Base-by-base conservation (phyloP, 768 basidiomycete genomes). In the Postia placenta region DNA sequence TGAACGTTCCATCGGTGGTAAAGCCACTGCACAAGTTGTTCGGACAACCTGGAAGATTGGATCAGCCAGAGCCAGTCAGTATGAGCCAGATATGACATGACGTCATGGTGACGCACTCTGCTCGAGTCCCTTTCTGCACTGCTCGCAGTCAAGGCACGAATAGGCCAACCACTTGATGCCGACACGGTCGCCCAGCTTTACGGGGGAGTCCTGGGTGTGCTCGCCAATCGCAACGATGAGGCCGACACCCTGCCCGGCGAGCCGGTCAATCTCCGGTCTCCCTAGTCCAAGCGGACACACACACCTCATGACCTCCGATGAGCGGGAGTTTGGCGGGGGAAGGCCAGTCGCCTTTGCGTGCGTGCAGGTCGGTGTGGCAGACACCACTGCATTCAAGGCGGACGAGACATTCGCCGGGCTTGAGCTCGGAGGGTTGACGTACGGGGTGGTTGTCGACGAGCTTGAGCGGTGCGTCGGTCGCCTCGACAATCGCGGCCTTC, bases 301-400 rank as follows among this genome's bases (percentile, higher is more conserved):
- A 40, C 25, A 60, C 59, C 59, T 68, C 67, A 61, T 92, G 91
- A 0, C 92, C 88, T 14, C 87, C 87, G 49, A 91, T 78, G 42
- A 90, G 77, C 0, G 85, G 85, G 1, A 72, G 71, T 45, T 71
- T 77, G 27, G 79, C 72, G n/a, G 74, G 65, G 9, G 87, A 49
- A 0, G 92, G 92, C 92, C 92, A 93, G 61, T 93, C 92, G 38
- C 78, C 80, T 33, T 76, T 66, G 30, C 78, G 78, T 23, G 83
- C 83, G 58, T 92, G 90, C 12, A 89, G 74, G 59, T 92, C 90
- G 2, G 85, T 87, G 61, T 91, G 88, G 67, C 90, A 92, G n/a
- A 91, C 87, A 48, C 89, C 89, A 5, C 85, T 82, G 68, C 79
- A 83, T 28, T 75, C 73, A 60, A 92, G 72, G 66, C 86, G 83